A percentile compares a stretch with the other conserved stretches of the same genome.
Conservation (phyloP, 345 rosid species). For the Citrus medica region DNA sequence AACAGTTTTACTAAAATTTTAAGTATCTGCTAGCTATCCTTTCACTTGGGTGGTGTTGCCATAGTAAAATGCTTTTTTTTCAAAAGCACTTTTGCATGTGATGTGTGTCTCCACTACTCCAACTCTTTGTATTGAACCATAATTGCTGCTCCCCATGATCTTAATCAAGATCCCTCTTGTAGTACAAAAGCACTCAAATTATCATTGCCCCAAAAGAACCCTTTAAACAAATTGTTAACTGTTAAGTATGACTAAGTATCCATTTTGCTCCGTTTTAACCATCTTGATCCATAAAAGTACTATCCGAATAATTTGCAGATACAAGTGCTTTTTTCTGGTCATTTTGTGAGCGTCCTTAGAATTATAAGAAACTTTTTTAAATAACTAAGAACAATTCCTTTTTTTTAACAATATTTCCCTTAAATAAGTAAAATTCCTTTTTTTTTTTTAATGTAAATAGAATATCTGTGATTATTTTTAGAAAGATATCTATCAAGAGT, state of each 20-base stretch:
- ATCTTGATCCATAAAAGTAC: not conserved
- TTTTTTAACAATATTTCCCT: not conserved
- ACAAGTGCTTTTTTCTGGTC: too few species aligned
- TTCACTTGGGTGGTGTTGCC: not conserved
- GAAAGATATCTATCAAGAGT: not conserved
- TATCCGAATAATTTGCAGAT: too few species aligned
- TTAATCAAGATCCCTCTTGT: constrained; percentile 3
- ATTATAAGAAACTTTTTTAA: too few species aligned
- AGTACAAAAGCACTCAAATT: constrained; percentile 6
- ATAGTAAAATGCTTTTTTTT: not conserved
- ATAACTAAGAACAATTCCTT: too few species aligned
- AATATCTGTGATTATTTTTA: too few species aligned
- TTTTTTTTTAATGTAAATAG: not conserved
- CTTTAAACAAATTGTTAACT: not conserved
- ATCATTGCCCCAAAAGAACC: constrained; percentile 5
- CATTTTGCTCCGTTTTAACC: not conserved
- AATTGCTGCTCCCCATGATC: constrained; percentile 42
- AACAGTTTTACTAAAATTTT: not conserved
- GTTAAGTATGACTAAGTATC: not conserved
- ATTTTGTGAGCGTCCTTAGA: too few species aligned
- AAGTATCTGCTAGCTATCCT: too few species aligned
- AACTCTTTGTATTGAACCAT: constrained; percentile 19
- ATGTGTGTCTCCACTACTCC: constrained; percentile 9
- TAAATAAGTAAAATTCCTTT: too few species aligned
- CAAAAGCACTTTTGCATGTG: constrained; percentile 23